Evolutionary conservation across 2,329 filamentous ascomycete species (phyloP).

Genomic region (Hymenoscyphus albidus): DNA sequence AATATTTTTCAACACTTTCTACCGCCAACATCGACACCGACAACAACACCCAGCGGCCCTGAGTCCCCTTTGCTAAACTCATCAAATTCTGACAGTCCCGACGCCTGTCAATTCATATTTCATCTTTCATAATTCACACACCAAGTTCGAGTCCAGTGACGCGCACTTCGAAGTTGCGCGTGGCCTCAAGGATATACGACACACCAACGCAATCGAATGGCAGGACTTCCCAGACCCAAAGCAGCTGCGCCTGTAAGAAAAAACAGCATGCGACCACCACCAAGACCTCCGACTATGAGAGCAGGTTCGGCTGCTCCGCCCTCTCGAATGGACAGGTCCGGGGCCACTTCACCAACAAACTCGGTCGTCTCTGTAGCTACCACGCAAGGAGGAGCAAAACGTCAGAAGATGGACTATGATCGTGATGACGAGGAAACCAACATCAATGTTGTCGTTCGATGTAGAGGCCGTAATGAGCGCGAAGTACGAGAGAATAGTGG

Average conservation of each 20-base stretch:
- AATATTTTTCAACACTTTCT: background rate
- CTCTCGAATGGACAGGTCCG: slow-evolving; percentile 28
- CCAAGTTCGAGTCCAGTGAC: background rate
- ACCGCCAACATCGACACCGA: background rate
- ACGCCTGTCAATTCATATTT: background rate
- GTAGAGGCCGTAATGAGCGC: slow-evolving; percentile 85
- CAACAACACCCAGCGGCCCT: background rate
- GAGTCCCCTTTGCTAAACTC: background rate
- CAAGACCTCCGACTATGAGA: slow-evolving; percentile 48
- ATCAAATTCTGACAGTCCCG: background rate
- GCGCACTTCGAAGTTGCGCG: background rate
- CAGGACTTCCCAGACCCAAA: slow-evolving; percentile 49
- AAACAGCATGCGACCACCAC: slow-evolving; percentile 48
- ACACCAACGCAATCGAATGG: slow-evolving; percentile 41
- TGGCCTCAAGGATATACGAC: background rate
- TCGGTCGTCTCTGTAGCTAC: slow-evolving; percentile 58
- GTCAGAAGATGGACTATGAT: slow-evolving; percentile 84
- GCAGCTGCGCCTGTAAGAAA: slow-evolving; percentile 45
- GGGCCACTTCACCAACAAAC: slow-evolving; percentile 60
- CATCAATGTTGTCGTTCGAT: slow-evolving; percentile 95
- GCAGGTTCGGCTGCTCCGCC: slow-evolving; percentile 41
- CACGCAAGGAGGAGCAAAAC: slow-evolving; percentile 59
- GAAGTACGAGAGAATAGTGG: slow-evolving; percentile 93
- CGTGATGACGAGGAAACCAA: slow-evolving; percentile 80
- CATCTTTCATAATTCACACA: background rate